phyloP scores from a whole-genome alignment of 306 rosid species.

The Senna tora region DNA sequence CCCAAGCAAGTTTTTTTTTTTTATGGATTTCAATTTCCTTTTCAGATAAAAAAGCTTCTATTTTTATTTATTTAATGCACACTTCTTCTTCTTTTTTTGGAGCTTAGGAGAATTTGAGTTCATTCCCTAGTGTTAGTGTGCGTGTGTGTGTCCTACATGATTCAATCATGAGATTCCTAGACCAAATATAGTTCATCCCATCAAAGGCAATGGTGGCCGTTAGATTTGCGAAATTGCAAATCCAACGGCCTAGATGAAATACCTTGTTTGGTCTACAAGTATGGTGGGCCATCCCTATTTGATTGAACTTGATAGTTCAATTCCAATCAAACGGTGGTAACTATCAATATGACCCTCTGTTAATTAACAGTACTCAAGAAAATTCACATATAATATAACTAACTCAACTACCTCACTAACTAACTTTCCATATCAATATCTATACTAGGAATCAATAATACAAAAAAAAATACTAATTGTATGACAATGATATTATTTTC shows the following conservation, averaged over 20 bases:
- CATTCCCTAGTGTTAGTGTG: neutral
- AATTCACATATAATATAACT: conserved; percentile 31
- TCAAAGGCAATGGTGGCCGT: conserved; percentile 10
- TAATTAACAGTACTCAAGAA: neutral
- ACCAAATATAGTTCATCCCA: neutral
- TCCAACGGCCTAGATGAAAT: neutral
- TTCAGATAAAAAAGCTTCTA: neutral
- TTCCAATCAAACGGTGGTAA: conserved; percentile 3
- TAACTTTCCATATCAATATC: too few relatives aligned
- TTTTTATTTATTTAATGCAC: neutral
- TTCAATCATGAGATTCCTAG: conserved; percentile 26
- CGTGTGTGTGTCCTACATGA: conserved; percentile 1
- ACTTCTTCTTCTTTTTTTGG: too few relatives aligned
- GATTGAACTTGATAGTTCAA: conserved; percentile 25
- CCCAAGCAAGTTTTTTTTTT: neutral
- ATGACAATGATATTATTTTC: too few relatives aligned
- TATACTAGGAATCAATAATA: too few relatives aligned
- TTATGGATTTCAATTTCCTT: neutral
- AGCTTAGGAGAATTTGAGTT: neutral
- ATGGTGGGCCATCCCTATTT: conserved; percentile 10
- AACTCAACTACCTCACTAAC: conserved; percentile 42
- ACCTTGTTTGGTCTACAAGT: neutral
- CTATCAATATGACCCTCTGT: neutral
- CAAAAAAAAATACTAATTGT: too few relatives aligned
- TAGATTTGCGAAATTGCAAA: neutral